Percentiles rank a stretch among this genome's conserved stretches.
Conservation (phyloP, 805 yeast genomes). For the Zygosaccharomyces bailii region DNA sequence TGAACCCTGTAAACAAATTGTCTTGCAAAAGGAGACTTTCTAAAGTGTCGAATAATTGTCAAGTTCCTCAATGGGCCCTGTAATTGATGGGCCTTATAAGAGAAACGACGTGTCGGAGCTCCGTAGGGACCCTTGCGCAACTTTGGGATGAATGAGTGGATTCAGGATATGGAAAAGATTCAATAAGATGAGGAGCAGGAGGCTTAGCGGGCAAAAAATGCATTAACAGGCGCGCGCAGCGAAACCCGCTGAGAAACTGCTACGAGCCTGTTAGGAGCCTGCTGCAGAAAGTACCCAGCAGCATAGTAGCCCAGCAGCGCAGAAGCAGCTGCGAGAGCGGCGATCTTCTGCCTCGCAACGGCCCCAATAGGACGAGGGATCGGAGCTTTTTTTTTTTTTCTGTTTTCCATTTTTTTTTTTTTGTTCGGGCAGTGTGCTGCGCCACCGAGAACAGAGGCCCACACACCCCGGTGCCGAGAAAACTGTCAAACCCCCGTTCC, state of each 20-base stretch:
- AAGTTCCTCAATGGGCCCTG: neutral
- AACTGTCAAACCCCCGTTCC: neutral
- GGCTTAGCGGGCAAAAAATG: neutral
- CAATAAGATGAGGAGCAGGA: neutral
- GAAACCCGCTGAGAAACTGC: no score
- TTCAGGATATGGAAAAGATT: neutral
- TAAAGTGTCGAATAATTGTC: neutral
- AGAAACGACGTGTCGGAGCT: conserved; percentile 1
- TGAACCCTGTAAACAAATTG: no score
- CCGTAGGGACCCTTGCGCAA: conserved; percentile 4
- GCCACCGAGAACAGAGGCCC: neutral
- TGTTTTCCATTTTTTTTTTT: no score
- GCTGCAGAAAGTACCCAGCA: no score
- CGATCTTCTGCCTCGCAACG: neutral
- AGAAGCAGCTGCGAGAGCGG: neutral
- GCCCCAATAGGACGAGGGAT: no score
- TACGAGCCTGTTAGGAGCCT: no score
- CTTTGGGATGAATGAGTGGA: neutral
- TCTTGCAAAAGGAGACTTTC: neutral
- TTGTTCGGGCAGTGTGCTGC: no score
- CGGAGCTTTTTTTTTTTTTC: no score
- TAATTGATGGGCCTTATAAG: neutral
- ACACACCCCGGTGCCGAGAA: neutral
- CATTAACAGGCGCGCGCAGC: neutral
- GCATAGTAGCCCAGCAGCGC: neutral